These are phyloP conservation scores for Arabis hirsuta DNA, from an alignment of 345 rosid species.

Conservation along the genomic window DNA sequence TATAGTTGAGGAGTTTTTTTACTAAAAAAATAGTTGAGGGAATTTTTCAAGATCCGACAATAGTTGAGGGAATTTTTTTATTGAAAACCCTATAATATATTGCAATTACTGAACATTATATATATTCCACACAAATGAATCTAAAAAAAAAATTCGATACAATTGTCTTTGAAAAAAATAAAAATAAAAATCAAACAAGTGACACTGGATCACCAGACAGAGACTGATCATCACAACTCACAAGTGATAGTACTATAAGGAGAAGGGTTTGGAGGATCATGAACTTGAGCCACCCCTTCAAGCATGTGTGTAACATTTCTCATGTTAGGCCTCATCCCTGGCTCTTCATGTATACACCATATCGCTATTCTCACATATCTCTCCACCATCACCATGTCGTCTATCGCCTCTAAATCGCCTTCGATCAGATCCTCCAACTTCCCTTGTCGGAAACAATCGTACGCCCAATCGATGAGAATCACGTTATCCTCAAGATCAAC, in stretches of 20 bases:
- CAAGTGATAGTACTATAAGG: slow-evolving; percentile 8
- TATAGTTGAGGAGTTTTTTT: too few relatives aligned
- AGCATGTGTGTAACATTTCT: slow-evolving; percentile 51
- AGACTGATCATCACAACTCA: slow-evolving; percentile 7
- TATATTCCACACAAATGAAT: too few relatives aligned
- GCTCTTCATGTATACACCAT: slow-evolving; percentile 68
- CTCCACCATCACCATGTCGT: slow-evolving; percentile 46
- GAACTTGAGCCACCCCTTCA: slow-evolving; percentile 48
- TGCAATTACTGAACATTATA: too few relatives aligned
- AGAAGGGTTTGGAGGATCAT: slow-evolving; percentile 41
- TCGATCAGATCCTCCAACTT: slow-evolving; percentile 39
- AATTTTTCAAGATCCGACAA: too few relatives aligned
- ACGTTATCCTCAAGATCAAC: slow-evolving; percentile 26
- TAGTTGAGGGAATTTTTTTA: too few relatives aligned
- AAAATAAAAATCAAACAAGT: not conserved
- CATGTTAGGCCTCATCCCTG: slow-evolving; percentile 52
- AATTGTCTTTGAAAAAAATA: not conserved
- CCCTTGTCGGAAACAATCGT: slow-evolving; percentile 47
- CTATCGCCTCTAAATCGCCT: slow-evolving; percentile 49
- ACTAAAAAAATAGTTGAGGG: too few relatives aligned
- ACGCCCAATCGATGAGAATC: slow-evolving; percentile 51
- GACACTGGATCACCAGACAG: not conserved
- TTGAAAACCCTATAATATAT: too few relatives aligned
- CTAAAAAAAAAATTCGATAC: too few relatives aligned
- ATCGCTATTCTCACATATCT: slow-evolving; percentile 53